Conservation (phyloP, 2,329 filamentous ascomycete species). For the Calonectria honghensis region DNA sequence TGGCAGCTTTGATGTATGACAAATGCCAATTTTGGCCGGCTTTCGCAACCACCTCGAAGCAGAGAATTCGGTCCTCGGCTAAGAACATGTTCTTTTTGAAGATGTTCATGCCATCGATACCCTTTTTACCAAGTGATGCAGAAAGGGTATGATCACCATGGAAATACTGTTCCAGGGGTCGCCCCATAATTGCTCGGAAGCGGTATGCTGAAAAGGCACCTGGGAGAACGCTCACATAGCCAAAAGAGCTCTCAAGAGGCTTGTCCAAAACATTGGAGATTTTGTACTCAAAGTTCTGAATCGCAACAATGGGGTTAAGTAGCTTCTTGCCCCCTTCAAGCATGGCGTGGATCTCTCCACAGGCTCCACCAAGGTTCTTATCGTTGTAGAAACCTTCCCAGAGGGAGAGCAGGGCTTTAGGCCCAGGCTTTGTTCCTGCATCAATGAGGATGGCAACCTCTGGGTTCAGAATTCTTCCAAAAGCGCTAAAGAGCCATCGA, state of each 20-base stretch:
- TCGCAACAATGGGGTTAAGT: conserved; percentile 11
- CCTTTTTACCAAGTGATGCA: conserved; percentile 8
- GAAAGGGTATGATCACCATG: conserved; percentile 25
- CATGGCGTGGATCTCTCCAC: conserved; percentile 28
- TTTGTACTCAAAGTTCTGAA: conserved; percentile 28
- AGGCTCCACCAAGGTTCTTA: conserved; percentile 19
- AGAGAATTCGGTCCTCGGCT: conserved; percentile 16
- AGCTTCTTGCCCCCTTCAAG: conserved; percentile 24
- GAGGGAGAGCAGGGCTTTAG: conserved; percentile 13
- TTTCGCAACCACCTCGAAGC: conserved; percentile 22
- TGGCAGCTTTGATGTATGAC: conserved; percentile 24
- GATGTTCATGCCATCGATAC: conserved; percentile 25
- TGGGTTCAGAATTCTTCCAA: conserved; percentile 17
- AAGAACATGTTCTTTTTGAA: conserved; percentile 28
- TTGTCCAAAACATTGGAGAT: conserved; percentile 22
- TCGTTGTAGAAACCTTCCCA: conserved; percentile 25
- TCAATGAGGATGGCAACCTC: conserved; percentile 19
- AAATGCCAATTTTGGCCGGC: conserved; percentile 25
- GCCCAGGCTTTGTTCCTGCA: conserved; percentile 16
- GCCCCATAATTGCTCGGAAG: conserved; percentile 21
- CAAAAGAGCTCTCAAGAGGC: conserved; percentile 18
- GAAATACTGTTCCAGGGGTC: conserved; percentile 20
- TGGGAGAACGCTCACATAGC: conserved; percentile 2
- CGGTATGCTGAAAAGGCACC: conserved; percentile 22
- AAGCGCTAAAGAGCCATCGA: conserved; percentile 21